Conservation (phyloP, 1,284 basidiomycete species). For the Puccinia hordei region DNA sequence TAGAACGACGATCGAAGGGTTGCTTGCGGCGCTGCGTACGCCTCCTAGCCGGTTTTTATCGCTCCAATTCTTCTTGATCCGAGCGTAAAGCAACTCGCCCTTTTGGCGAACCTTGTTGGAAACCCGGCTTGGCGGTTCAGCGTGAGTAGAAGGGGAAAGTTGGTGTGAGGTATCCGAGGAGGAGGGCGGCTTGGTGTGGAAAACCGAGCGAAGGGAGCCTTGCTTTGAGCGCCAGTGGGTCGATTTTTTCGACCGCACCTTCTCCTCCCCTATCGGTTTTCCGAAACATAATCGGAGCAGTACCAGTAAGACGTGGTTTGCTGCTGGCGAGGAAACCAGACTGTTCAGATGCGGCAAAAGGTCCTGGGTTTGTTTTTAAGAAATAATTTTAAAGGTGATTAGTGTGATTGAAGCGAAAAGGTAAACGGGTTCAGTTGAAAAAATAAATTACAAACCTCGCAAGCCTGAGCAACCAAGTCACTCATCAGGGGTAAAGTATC, state of each 20-base stretch:
- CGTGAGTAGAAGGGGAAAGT: not conserved
- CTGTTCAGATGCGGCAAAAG: slow-evolving; percentile 67
- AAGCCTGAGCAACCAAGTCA: slow-evolving; percentile 67
- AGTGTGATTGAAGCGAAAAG: not conserved
- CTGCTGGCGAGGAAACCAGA: slow-evolving; percentile 78
- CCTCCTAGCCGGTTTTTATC: slow-evolving; percentile 2
- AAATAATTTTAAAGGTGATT: not conserved
- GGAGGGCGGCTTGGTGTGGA: slow-evolving; percentile 56
- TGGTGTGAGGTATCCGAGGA: not conserved
- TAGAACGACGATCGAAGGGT: slow-evolving; percentile 23
- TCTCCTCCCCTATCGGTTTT: slow-evolving; percentile 62
- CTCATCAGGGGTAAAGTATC: slow-evolving; percentile 72
- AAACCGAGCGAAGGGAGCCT: slow-evolving; percentile 73
- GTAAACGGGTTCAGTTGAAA: not conserved
- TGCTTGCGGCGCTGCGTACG: slow-evolving; percentile 23
- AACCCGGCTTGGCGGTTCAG: slow-evolving; percentile 57
- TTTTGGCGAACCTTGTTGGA: slow-evolving; percentile 66
- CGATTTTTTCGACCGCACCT: slow-evolving; percentile 74
- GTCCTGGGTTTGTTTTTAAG: slow-evolving; percentile 64
- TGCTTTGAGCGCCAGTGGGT: slow-evolving; percentile 73
- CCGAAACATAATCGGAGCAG: slow-evolving; percentile 72
- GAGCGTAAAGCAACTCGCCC: slow-evolving; percentile 65
- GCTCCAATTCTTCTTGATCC: slow-evolving; percentile 59
- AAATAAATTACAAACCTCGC: slow-evolving; percentile 62
- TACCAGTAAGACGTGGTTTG: slow-evolving; percentile 80